These are phyloP conservation scores for Trichoderma sp. DNA, from an alignment of 2,329 filamentous ascomycete species.

Conservation along the genomic window DNA sequence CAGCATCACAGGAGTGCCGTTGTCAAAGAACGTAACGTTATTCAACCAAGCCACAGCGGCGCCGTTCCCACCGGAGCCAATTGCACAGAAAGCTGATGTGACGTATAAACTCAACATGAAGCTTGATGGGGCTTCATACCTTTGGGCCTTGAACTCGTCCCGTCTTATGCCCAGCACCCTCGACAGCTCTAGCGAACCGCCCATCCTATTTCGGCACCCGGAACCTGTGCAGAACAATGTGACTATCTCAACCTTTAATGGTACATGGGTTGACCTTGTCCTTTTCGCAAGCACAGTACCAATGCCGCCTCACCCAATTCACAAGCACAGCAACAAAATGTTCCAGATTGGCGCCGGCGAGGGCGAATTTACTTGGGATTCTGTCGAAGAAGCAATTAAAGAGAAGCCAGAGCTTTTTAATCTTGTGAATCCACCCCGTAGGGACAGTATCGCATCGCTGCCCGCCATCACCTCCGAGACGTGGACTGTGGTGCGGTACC, in stretches of 20 bases:
- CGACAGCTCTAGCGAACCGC: conserved; percentile 34
- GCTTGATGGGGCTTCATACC: conserved; percentile 47
- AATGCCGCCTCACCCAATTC: conserved; percentile 59
- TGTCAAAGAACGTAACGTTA: conserved; percentile 43
- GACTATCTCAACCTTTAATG: conserved; percentile 48
- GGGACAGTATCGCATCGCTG: conserved; percentile 44
- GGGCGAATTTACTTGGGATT: conserved; percentile 53
- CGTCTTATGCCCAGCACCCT: conserved; percentile 43
- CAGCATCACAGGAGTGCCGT: conserved; percentile 48
- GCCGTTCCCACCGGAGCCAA: conserved; percentile 50
- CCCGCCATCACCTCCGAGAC: conserved; percentile 26
- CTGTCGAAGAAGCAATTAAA: conserved; percentile 53
- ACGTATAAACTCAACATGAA: conserved; percentile 48
- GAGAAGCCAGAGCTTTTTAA: conserved; percentile 56
- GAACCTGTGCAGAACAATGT: conserved; percentile 42
- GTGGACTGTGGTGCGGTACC: conserved; percentile 56
- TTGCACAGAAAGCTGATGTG: conserved; percentile 45
- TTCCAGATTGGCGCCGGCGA: conserved; percentile 55
- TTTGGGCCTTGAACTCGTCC: conserved; percentile 55
- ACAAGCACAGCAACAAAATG: conserved; percentile 65
- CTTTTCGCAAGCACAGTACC: conserved; percentile 45
- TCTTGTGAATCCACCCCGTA: conserved; percentile 53
- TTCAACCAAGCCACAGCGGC: conserved; percentile 46
- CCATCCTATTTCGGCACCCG: conserved; percentile 51
- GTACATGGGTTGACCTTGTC: conserved; percentile 59